Evolutionary conservation across 352 stramenopile genomes (phyloP).

Genomic region (Globisporangium paddicum): DNA sequence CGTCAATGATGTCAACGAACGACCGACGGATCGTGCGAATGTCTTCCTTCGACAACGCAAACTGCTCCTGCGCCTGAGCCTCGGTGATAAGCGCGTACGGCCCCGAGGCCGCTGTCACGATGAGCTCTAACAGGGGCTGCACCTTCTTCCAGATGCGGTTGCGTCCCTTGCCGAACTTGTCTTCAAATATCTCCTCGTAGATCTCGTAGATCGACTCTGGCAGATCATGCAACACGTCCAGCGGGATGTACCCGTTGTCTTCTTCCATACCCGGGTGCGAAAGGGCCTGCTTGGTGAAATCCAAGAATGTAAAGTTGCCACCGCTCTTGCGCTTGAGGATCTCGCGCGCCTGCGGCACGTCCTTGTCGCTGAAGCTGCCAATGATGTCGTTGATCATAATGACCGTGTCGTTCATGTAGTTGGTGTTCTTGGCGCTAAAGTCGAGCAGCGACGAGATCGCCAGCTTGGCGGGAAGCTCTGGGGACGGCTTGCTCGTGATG

Average conservation of each 20-base stretch:
- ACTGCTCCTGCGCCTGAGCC: conserved; percentile 51
- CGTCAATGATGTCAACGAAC: conserved; percentile 69
- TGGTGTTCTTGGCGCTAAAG: conserved; percentile 60
- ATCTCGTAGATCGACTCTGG: conserved; percentile 81
- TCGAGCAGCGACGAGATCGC: conserved; percentile 65
- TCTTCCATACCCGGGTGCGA: conserved; percentile 66
- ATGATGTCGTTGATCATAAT: conserved; percentile 58
- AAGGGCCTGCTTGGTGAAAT: conserved; percentile 77
- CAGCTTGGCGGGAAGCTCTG: conserved; percentile 52
- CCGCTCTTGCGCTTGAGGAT: conserved; percentile 64
- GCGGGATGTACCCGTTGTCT: conserved; percentile 30
- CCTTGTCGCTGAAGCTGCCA: conserved; percentile 35
- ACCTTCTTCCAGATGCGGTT: conserved; percentile 77
- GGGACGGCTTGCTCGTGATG: conserved; percentile 62
- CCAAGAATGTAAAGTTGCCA: conserved; percentile 74
- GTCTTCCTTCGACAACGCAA: conserved; percentile 55
- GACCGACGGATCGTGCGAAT: conserved; percentile 63
- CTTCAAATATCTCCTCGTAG: conserved; percentile 82
- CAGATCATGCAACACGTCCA: conserved; percentile 66
- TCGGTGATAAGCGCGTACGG: conserved; percentile 75
- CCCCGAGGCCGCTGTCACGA: conserved; percentile 58
- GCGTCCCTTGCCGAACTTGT: conserved; percentile 79
- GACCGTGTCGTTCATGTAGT: conserved; percentile 51
- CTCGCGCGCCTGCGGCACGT: conserved; percentile 37
- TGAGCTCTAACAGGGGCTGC: conserved; percentile 64